phyloP scores from a whole-genome alignment of 192 early-diverging fungal species.

The Backusella liffmaniae region DNA sequence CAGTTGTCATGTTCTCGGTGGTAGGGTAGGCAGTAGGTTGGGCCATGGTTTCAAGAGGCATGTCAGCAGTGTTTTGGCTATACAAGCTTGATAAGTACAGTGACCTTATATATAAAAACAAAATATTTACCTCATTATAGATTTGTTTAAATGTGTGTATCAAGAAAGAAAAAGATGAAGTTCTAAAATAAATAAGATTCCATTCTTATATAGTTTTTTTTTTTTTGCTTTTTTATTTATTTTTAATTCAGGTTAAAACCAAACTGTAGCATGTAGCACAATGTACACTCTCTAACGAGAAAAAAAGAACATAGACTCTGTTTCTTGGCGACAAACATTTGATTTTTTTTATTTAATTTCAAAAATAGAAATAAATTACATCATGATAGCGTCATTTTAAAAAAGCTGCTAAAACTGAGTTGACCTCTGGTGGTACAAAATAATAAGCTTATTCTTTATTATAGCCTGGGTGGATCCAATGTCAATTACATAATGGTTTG shows the following conservation, averaged over 20 bases:
- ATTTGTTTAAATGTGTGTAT: no score
- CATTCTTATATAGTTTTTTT: background rate
- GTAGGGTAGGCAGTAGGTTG: background rate
- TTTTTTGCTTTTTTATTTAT: background rate
- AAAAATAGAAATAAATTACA: background rate
- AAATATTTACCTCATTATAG: background rate
- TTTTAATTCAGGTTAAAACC: background rate
- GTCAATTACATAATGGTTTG: background rate
- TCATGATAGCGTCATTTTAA: slow-evolving; percentile 5
- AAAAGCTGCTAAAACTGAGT: background rate
- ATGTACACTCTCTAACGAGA: background rate
- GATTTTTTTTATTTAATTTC: background rate
- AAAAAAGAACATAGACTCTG: background rate
- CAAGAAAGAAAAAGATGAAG: no score
- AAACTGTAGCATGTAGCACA: background rate
- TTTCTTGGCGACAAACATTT: background rate
- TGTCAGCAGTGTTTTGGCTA: slow-evolving; percentile 7
- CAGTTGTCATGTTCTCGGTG: slow-evolving; percentile 8
- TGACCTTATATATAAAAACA: background rate
- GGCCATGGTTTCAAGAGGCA: background rate
- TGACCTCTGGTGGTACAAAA: background rate
- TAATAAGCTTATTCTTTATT: background rate
- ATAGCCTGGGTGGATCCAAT: background rate
- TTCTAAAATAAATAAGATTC: no score
- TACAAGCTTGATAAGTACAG: background rate